Conservation (phyloP, 345 rosid genomes). For the Lagerstroemia speciosa region DNA sequence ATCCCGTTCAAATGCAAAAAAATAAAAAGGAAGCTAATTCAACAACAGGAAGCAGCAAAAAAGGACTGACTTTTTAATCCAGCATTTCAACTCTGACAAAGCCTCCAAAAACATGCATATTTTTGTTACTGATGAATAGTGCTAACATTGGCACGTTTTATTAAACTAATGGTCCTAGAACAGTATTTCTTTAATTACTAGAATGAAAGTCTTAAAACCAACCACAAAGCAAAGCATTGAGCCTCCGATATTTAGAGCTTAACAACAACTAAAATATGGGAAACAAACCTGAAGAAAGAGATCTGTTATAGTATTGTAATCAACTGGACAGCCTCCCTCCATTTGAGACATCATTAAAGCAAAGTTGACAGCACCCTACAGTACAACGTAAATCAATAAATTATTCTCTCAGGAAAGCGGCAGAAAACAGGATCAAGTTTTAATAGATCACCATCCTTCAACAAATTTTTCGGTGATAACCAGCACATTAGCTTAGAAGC, state of each 20-base stretch:
- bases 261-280: background rate
- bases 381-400: background rate
- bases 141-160: background rate
- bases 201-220: background rate
- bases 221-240: background rate
- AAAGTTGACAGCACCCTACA: conserved; percentile 96
- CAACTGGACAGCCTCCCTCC: conserved; percentile 99
- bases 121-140: background rate
- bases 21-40: background rate
- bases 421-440: background rate
- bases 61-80: background rate
- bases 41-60: background rate
- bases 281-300: conserved; percentile 89
- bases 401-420: background rate
- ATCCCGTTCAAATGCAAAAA: background rate
- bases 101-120: background rate
- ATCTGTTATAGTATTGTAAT: conserved; percentile 94
- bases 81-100: no score
- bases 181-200: background rate
- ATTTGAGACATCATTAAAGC: conserved; percentile 99
- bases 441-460: background rate
- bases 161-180: background rate
- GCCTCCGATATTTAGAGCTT: background rate
- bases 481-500: background rate
- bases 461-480: background rate